Conservation (phyloP, 345 rosid species). For the Euphorbia tirucalli region DNA sequence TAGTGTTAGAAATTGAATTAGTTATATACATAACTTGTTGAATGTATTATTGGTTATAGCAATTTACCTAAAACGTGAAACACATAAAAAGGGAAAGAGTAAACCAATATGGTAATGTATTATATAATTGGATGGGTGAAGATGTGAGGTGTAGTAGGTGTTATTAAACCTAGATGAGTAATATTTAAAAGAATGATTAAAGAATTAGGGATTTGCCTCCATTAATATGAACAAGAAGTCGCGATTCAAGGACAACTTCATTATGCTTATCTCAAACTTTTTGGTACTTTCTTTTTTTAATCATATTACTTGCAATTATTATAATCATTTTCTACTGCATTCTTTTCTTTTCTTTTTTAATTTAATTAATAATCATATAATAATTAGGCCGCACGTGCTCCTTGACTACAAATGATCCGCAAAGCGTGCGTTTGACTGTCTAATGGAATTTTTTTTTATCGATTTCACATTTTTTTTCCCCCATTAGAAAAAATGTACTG, state of each 20-base stretch:
- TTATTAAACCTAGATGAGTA: too few species aligned
- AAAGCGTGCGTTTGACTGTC: constrained; percentile 39
- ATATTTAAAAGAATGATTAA: constrained; percentile 31
- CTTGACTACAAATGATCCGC: constrained; percentile 22
- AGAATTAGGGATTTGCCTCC: constrained; percentile 32
- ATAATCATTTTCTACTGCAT: constrained; percentile 23
- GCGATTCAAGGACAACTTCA: constrained; percentile 32
- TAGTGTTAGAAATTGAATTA: too few species aligned
- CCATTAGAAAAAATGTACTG: too few species aligned
- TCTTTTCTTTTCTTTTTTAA: not conserved
- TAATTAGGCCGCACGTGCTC: constrained; percentile 44
- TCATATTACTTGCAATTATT: constrained; percentile 20
- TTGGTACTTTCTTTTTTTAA: not conserved
- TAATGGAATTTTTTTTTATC: constrained; percentile 7
- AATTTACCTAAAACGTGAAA: too few species aligned
- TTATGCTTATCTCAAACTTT: constrained; percentile 6
- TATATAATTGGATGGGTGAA: not conserved
- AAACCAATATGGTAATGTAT: too few species aligned
- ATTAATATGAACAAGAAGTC: constrained; percentile 32
- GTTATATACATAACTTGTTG: too few species aligned
- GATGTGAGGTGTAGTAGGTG: too few species aligned
- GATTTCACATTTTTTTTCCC: too few species aligned
- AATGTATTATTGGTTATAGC: too few species aligned
- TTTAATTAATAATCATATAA: constrained; percentile 19
- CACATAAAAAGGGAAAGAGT: too few species aligned